Percentiles rank a stretch among this genome's conserved stretches.
Conservation (phyloP, 768 basidiomycete species). For the Hygrophorus pudorinus region DNA sequence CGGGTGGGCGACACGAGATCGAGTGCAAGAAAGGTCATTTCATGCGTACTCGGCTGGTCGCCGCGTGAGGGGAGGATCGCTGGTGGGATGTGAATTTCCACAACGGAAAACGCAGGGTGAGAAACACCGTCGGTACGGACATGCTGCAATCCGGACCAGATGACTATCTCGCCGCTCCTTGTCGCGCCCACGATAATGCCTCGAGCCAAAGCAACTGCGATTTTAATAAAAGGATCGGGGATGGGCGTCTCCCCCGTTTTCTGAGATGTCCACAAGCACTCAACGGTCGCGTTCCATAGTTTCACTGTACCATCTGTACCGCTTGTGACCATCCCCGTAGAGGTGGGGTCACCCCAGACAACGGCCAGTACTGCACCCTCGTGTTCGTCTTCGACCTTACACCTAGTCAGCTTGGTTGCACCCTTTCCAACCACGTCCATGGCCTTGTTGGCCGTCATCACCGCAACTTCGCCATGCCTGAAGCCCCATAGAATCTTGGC, state of each 20-base stretch:
- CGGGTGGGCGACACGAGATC: slow-evolving; percentile 18
- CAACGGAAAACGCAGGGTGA: slow-evolving; percentile 12
- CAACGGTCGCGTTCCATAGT: slow-evolving; percentile 52
- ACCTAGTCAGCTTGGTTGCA: slow-evolving; percentile 36
- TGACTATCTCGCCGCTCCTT: slow-evolving; percentile 44
- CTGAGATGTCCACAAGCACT: slow-evolving; percentile 58
- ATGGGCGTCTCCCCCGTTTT: slow-evolving; percentile 22
- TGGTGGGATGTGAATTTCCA: slow-evolving; percentile 25
- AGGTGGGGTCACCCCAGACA: slow-evolving; percentile 32
- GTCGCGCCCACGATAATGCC: slow-evolving; percentile 41
- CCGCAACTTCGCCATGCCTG: slow-evolving; percentile 53
- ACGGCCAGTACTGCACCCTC: slow-evolving; percentile 47
- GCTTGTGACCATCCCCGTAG: slow-evolving; percentile 34
- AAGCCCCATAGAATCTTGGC: slow-evolving; percentile 71
- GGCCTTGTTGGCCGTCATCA: slow-evolving; percentile 45
- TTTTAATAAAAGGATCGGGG: slow-evolving; percentile 41
- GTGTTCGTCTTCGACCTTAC: slow-evolving; percentile 50
- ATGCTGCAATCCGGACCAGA: slow-evolving; percentile 40
- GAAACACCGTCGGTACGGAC: slow-evolving; percentile 12
- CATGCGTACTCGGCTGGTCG: slow-evolving; percentile 5
- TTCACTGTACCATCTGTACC: slow-evolving; percentile 61
- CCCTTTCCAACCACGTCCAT: slow-evolving; percentile 37
- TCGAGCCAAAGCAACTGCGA: slow-evolving; percentile 30
- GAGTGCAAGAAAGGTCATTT: slow-evolving; percentile 6
- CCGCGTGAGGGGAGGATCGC: slow-evolving; percentile 17